Conservation (phyloP, 148 eudicot species). For the Mesembryanthemum crystallinum region DNA sequence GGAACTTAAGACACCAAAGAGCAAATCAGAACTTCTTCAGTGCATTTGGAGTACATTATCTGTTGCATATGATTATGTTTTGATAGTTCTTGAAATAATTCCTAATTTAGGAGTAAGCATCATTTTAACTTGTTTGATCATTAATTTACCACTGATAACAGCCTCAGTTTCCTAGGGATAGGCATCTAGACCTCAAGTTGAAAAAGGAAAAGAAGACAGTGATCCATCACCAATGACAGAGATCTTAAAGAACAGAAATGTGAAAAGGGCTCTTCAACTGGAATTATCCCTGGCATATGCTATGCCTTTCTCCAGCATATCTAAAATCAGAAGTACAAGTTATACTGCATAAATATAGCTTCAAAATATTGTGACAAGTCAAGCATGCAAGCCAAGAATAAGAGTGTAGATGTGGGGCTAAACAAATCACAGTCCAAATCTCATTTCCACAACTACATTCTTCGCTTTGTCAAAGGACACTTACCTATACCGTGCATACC, state of each 20-base stretch:
- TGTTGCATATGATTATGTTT: no score
- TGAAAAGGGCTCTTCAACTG: neutral
- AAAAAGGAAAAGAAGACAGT: neutral
- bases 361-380: neutral
- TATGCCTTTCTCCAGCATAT: neutral
- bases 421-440: neutral
- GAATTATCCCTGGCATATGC: conserved; percentile 5
- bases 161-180: neutral
- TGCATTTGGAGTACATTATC: no score
- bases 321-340: neutral
- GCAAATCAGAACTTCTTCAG: no score
- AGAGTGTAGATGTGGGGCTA: conserved; percentile 5
- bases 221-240: neutral
- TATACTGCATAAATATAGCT: neutral
- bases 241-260: neutral
- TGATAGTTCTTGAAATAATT: no score
- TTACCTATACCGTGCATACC: neutral
- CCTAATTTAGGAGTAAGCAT: neutral
- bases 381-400: neutral
- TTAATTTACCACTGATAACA: neutral
- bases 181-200: neutral
- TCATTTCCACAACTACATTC: neutral
- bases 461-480: neutral
- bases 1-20: no score
- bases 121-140: neutral